phyloP scores from a whole-genome alignment of 2,329 filamentous ascomycete genomes.

The Colletotrichum brevisporum region DNA sequence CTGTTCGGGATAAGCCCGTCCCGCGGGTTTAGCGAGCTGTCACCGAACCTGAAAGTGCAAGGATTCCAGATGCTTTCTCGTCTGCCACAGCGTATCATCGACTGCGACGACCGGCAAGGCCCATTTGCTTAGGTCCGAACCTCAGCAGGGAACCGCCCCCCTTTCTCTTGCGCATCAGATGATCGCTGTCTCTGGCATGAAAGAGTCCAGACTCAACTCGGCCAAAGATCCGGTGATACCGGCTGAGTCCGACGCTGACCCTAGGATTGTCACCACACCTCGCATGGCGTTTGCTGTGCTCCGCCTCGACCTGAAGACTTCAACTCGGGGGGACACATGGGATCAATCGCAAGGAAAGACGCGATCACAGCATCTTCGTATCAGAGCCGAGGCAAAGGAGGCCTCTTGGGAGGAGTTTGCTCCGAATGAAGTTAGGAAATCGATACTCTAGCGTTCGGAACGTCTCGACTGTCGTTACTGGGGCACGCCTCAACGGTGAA shows the following conservation, averaged over 20 bases:
- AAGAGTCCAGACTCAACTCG: constrained; percentile 7
- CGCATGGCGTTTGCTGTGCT: not conserved
- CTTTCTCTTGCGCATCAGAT: constrained; percentile 9
- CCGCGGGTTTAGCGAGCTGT: constrained; percentile 12
- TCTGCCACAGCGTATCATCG: not conserved
- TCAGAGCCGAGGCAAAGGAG: not conserved
- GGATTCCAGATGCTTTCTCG: not conserved
- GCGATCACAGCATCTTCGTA: not conserved
- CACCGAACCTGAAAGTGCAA: not conserved
- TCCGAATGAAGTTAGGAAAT: not conserved
- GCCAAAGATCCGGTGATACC: not conserved
- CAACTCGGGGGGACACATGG: not conserved
- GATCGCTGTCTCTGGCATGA: constrained; percentile 4
- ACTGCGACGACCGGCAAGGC: not conserved
- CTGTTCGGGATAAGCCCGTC: not conserved
- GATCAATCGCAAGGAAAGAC: not conserved
- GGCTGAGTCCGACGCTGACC: not conserved
- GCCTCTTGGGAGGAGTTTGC: not conserved
- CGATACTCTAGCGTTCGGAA: not conserved
- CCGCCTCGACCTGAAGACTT: not conserved
- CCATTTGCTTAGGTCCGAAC: not conserved
- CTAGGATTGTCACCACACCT: not conserved
- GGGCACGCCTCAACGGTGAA: not conserved
- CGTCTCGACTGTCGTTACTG: not conserved
- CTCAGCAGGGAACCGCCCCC: not conserved